phyloP scores from a whole-genome alignment of 306 rosid species.

The Gastrolobium bilobum region DNA sequence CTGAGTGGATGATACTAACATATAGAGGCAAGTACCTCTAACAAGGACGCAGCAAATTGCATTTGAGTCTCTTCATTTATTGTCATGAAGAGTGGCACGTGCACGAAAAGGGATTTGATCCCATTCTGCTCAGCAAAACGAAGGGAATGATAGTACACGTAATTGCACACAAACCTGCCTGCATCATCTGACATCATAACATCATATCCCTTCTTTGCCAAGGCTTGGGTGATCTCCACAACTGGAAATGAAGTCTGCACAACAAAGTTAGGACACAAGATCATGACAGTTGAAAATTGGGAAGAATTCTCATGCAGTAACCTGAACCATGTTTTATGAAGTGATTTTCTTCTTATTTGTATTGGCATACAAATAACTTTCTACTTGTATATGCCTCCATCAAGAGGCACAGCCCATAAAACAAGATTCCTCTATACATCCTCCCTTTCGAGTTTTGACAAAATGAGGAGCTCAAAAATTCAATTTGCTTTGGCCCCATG shows the following conservation, averaged over 20 bases:
- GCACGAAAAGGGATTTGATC: conserved; percentile 86
- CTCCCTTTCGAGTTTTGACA: background rate
- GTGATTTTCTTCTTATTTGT: conserved; percentile 15
- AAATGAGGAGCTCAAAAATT: background rate
- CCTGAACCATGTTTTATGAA: background rate
- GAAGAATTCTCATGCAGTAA: background rate
- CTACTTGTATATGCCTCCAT: background rate
- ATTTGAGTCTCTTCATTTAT: conserved; percentile 84
- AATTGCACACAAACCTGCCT: conserved; percentile 97
- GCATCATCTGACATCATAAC: conserved; percentile 94
- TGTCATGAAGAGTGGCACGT: conserved; percentile 88
- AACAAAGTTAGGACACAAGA: conserved; percentile 27
- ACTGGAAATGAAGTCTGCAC: conserved; percentile 86
- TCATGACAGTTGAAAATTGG: background rate
- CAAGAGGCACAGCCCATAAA: background rate
- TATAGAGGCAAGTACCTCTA: conserved; percentile 79
- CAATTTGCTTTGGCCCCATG: background rate
- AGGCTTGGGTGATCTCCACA: conserved; percentile 78
- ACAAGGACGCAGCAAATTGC: conserved; percentile 88
- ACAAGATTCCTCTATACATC: conserved; percentile 7
- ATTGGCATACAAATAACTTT: background rate
- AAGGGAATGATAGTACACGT: conserved; percentile 95
- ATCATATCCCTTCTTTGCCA: conserved; percentile 78
- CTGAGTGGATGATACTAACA: conserved; percentile 54
- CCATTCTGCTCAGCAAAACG: conserved; percentile 81